A percentile compares a stretch with the other conserved stretches of the same genome.
Evolutionary conservation across 2,329 filamentous ascomycete genomes (phyloP).

Genomic region (Fusarium stilboides): DNA sequence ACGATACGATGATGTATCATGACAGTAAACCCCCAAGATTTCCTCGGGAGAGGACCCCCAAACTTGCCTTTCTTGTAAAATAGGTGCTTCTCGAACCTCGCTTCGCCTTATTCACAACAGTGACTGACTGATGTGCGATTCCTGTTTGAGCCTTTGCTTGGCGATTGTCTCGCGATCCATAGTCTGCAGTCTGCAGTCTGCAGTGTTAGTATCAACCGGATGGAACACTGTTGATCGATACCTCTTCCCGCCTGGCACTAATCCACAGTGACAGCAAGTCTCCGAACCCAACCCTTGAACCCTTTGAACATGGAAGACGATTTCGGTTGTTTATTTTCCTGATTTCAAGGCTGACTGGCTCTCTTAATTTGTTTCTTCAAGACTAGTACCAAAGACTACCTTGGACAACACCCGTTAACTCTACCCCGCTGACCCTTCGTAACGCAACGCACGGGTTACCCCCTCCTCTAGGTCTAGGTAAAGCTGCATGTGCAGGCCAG

Average conservation of each 20-base stretch:
- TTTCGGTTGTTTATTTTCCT: slow-evolving; percentile 28
- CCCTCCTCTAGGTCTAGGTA: not conserved
- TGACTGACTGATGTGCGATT: not conserved
- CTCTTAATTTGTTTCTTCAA: not conserved
- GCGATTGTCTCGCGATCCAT: slow-evolving; percentile 9
- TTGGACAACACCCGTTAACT: too few species aligned
- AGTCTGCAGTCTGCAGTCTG: not conserved
- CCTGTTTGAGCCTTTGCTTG: not conserved
- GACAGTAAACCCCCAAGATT: slow-evolving; percentile 18
- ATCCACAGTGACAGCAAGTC: slow-evolving; percentile 21
- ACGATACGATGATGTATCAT: slow-evolving; percentile 34
- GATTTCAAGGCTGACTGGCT: slow-evolving; percentile 16
- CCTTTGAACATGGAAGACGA: slow-evolving; percentile 9
- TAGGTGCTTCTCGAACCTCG: not conserved
- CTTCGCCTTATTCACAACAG: not conserved
- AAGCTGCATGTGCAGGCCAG: not conserved
- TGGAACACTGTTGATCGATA: slow-evolving; percentile 31
- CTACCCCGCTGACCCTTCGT: slow-evolving; percentile 23
- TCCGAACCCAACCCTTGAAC: slow-evolving; percentile 21
- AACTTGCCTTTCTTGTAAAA: slow-evolving; percentile 4
- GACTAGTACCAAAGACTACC: not conserved
- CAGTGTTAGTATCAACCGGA: not conserved
- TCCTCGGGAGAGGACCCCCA: slow-evolving; percentile 14
- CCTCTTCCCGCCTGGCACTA: slow-evolving; percentile 17
- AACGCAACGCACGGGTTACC: slow-evolving; percentile 5